phyloP scores from a whole-genome alignment of 192 early-diverging fungal genomes.

The Pilobolus umbonatus region DNA sequence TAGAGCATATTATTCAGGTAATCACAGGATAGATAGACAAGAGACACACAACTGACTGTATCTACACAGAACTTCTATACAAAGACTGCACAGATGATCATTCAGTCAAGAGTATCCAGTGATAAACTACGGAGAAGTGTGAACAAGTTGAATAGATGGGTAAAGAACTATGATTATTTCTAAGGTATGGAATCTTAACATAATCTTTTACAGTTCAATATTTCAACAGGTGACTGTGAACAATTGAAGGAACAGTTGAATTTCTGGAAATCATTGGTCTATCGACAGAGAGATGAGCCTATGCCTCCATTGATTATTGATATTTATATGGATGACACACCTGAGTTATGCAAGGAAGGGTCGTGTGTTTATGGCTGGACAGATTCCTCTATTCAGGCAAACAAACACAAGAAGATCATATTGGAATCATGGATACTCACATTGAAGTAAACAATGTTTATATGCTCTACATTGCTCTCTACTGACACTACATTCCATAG shows the following conservation, averaged over 20 bases:
- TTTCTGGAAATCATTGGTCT: slow-evolving; percentile 66
- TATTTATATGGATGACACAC: slow-evolving; percentile 71
- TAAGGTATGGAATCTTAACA: not conserved
- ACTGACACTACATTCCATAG: slow-evolving; percentile 22
- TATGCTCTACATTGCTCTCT: not conserved
- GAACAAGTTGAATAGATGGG: slow-evolving; percentile 64
- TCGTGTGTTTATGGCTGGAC: not conserved
- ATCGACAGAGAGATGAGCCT: slow-evolving; percentile 28
- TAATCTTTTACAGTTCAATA: slow-evolving; percentile 62
- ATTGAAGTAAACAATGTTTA: slow-evolving; percentile 49
- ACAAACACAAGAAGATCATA: slow-evolving; percentile 53
- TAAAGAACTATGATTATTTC: slow-evolving; percentile 24
- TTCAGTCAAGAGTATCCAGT: slow-evolving; percentile 53
- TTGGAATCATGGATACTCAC: slow-evolving; percentile 84
- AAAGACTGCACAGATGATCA: slow-evolving; percentile 71
- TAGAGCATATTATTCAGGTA: slow-evolving; percentile 57
- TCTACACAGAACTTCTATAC: slow-evolving; percentile 63
- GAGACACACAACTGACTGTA: not conserved
- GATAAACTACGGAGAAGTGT: slow-evolving; percentile 14
- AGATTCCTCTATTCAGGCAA: too few species aligned
- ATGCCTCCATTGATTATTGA: slow-evolving; percentile 76
- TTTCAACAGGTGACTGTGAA: slow-evolving; percentile 73
- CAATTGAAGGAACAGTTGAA: slow-evolving; percentile 71
- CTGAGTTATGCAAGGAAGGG: not conserved
- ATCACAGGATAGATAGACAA: not conserved